Evolutionary conservation across 225 moss, liverwort and hornwort genomes (phyloP).

Genomic region (Polytrichum commune): DNA sequence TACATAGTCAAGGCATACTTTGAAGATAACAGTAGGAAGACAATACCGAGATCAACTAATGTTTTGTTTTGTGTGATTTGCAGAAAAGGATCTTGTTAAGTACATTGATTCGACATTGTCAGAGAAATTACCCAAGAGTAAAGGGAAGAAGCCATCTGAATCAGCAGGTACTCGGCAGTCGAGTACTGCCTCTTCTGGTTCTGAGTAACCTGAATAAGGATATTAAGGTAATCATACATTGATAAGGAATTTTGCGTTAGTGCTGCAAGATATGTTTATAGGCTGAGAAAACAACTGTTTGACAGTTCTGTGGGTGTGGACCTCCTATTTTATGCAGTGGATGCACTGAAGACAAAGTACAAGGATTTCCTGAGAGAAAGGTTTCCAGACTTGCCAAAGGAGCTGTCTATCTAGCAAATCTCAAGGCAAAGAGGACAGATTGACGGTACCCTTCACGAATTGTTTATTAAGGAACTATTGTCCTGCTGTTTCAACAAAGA

Average conservation of each 20-base stretch:
- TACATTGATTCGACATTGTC: conserved; percentile 53
- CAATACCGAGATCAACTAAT: no score
- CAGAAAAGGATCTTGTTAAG: conserved; percentile 56
- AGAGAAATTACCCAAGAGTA: conserved; percentile 58
- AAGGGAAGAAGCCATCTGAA: conserved; percentile 60
- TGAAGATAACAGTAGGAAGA: no score
- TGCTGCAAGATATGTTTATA: background rate
- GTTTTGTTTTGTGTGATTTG: conserved; percentile 4
- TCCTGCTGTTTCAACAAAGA: background rate
- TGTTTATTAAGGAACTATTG: background rate
- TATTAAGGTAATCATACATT: conserved; percentile 32
- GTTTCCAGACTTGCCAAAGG: conserved; percentile 61
- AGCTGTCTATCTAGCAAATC: conserved; percentile 34
- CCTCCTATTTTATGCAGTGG: conserved; percentile 33
- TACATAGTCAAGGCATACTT: no score
- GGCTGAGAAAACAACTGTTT: background rate
- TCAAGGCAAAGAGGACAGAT: background rate
- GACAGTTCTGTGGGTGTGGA: background rate
- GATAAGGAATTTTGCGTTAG: background rate
- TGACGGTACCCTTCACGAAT: background rate
- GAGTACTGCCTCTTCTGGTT: conserved; percentile 33
- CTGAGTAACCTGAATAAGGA: conserved; percentile 51
- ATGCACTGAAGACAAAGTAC: conserved; percentile 57
- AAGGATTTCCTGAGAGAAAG: conserved; percentile 40
- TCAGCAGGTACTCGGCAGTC: conserved; percentile 60